Evolutionary conservation across 148 eudicot genomes (phyloP), one percentile per base, ranked within the genome.

Genomic region (Talinum fruticosum): DNA sequence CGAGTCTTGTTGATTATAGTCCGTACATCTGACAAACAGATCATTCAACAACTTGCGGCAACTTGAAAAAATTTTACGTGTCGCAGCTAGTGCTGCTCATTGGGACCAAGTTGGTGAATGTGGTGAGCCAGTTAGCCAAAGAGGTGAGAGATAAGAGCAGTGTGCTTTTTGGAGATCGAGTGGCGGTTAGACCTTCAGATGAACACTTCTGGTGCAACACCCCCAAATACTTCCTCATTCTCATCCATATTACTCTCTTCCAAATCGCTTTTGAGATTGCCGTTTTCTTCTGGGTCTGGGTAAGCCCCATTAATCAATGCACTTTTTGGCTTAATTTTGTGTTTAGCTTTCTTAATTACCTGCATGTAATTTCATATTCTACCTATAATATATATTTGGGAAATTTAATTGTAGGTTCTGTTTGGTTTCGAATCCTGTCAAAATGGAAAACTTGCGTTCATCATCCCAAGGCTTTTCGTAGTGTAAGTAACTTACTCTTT

Each of bases 181-280:
- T 49, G 54, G 54, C 16, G 14, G 54, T 49, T 49, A 49, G 18
- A 7, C 54, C 18, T 7, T 49, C 54, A 49, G 54, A 49, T 49
- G 54, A 12, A 49, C 54, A 49, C 18, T 49, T 49, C 14, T 49
- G 54, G 54, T 49, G 14, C 2, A 49, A 7, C 6, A 34, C 36
- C 34, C 71, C 36, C 69, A 24, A 10, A 15, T 65, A 12, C 34
- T 65, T 65, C 69, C 69, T 65, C 19, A 23, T 29, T 28, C 69
- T 65, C 32, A 65, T 65, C 69, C 69, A 65, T 28, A 28, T 65
- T 30, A 65, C 69, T 65, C 69, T 65, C 15, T 65, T 65, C 69
- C 69, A 65, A 65, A 65, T 65, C 13, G 28, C 69, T 15, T 65
- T 65, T 65, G 69, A 65, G 34, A 10, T 65, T 65, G 69, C 69